phyloP scores from a whole-genome alignment of 23 red algal species.

The Pyropia haitanensis region DNA sequence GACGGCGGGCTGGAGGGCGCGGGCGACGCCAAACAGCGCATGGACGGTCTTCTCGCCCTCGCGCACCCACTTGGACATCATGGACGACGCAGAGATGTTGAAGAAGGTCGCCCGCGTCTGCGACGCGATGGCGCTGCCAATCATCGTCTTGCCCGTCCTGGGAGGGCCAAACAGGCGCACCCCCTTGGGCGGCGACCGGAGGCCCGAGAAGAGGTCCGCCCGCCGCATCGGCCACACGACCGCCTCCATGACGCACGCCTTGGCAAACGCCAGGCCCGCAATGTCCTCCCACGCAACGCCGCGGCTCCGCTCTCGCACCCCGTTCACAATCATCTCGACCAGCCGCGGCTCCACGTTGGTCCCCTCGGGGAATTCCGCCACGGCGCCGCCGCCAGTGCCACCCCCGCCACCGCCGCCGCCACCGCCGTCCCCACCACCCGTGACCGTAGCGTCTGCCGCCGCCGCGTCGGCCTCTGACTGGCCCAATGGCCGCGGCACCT shows the following conservation, averaged over 20 bases:
- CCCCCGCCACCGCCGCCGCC: too few species aligned
- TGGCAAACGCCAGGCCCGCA: slow-evolving; percentile 85
- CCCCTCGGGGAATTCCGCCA: slow-evolving; percentile 36
- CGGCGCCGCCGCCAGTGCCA: too few species aligned
- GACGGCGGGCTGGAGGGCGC: slow-evolving; percentile 77
- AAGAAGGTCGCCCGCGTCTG: slow-evolving; percentile 81
- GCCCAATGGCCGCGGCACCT: neutral
- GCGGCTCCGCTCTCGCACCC: slow-evolving; percentile 41
- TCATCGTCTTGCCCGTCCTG: slow-evolving; percentile 98
- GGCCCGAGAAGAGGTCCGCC: slow-evolving; percentile 78
- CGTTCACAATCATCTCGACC: slow-evolving; percentile 82
- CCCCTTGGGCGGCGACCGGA: slow-evolving; percentile 77
- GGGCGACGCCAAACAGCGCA: slow-evolving; percentile 79
- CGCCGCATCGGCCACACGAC: slow-evolving; percentile 87
- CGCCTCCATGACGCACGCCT: slow-evolving; percentile 88
- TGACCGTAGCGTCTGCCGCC: too few species aligned
- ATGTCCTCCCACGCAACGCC: slow-evolving; percentile 90
- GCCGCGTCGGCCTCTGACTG: too few species aligned
- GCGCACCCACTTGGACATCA: slow-evolving; percentile 93
- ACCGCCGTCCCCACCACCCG: too few species aligned
- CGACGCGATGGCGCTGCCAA: slow-evolving; percentile 79
- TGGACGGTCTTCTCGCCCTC: slow-evolving; percentile 93
- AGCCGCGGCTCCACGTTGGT: slow-evolving; percentile 65
- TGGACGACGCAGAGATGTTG: slow-evolving; percentile 71
- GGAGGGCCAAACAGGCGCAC: slow-evolving; percentile 92